A percentile compares a stretch with the other conserved stretches of the same genome.
Evolutionary conservation across 805 yeast genomes (phyloP).

Genomic region (Zygoascus flipseniorum): DNA sequence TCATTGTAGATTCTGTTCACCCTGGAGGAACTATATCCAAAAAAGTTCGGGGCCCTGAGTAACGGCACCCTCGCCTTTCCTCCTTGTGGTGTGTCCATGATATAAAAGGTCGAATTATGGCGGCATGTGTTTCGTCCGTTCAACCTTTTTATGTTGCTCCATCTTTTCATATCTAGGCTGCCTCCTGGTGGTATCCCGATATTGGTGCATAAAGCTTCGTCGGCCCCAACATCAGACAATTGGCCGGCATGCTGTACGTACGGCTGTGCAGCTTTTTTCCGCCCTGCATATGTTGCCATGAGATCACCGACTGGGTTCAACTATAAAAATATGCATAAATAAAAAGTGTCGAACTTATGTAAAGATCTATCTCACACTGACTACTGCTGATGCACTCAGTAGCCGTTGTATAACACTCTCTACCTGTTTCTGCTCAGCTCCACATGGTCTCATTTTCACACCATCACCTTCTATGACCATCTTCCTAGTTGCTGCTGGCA

Average conservation of each 20-base stretch:
- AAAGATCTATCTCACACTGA: too few relatives aligned
- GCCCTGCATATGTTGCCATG: too few relatives aligned
- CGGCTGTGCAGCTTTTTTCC: too few relatives aligned
- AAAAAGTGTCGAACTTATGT: too few relatives aligned
- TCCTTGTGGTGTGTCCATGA: constrained; percentile 5
- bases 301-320: too few relatives aligned
- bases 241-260: too few relatives aligned
- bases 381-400: neutral
- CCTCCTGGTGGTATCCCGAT: too few relatives aligned
- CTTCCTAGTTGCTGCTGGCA: neutral
- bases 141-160: neutral
- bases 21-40: constrained; percentile 74
- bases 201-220: too few relatives aligned
- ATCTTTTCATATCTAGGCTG: neutral
- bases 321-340: too few relatives aligned
- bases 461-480: neutral
- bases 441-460: neutral
- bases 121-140: neutral
- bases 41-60: constrained; percentile 56
- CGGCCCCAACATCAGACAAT: too few relatives aligned
- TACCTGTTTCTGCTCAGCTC: neutral
- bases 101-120: constrained; percentile 5
- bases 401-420: neutral
- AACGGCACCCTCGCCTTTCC: constrained; percentile 43
- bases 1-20: constrained; percentile 74